These are phyloP conservation scores for Tolypocladium amazonense DNA, from an alignment of 2,329 filamentous ascomycete genomes.

Conservation along the genomic window DNA sequence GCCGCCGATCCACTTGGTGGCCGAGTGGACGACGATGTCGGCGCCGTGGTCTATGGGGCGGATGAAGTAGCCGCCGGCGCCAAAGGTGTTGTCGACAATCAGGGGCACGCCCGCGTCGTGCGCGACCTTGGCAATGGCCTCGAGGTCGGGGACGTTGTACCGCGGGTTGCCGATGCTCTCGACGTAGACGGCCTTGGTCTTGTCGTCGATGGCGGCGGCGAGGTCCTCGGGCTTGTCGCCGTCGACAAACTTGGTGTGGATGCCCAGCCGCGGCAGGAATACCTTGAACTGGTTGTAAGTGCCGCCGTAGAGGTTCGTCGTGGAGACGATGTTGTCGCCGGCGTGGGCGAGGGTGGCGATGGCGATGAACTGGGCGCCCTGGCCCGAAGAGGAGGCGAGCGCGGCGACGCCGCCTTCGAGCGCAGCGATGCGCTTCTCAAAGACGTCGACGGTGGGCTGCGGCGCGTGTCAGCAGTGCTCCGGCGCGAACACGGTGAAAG, in stretches of 20 bases:
- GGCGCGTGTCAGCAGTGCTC: neutral
- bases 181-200: slow-evolving; percentile 84
- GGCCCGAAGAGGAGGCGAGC: slow-evolving; percentile 74
- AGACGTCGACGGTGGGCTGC: slow-evolving; percentile 85
- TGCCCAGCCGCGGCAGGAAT: slow-evolving; percentile 73
- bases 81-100: slow-evolving; percentile 87
- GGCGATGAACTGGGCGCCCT: slow-evolving; percentile 86
- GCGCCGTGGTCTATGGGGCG: slow-evolving; percentile 83
- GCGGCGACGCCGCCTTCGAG: slow-evolving; percentile 86
- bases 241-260: slow-evolving; percentile 76
- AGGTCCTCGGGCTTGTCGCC: slow-evolving; percentile 75
- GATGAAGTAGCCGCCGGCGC: slow-evolving; percentile 80
- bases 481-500: neutral
- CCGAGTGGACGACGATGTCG: slow-evolving; percentile 89
- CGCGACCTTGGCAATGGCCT: slow-evolving; percentile 72
- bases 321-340: slow-evolving; percentile 89
- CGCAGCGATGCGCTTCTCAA: slow-evolving; percentile 93
- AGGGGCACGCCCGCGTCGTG: slow-evolving; percentile 57
- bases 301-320: slow-evolving; percentile 83
- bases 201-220: slow-evolving; percentile 74
- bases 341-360: slow-evolving; percentile 73
- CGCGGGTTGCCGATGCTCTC: slow-evolving; percentile 91
- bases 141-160: slow-evolving; percentile 88
- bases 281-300: slow-evolving; percentile 98
- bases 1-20: slow-evolving; percentile 94